Evolutionary conservation across 2,329 filamentous ascomycete species (phyloP).

Genomic region (Aureobasidium subglaciale): DNA sequence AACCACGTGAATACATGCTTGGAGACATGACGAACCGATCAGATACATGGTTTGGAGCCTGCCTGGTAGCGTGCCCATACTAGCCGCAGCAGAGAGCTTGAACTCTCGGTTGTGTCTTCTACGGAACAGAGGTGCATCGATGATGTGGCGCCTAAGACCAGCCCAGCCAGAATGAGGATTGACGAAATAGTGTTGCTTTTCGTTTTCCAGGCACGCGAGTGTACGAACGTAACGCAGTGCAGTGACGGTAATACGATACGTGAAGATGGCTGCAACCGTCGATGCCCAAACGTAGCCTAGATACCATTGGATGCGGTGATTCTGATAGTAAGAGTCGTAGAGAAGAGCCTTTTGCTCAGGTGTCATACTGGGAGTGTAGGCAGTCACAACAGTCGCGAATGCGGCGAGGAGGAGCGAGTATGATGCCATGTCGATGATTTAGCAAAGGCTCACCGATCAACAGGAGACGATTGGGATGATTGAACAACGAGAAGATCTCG

Average conservation of each 20-base stretch:
- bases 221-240: constrained; percentile 63
- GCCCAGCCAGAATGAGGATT: constrained; percentile 47
- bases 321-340: constrained; percentile 20
- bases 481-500: background rate
- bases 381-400: constrained; percentile 5
- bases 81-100: constrained; percentile 42
- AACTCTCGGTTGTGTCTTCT: constrained; percentile 46
- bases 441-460: constrained; percentile 7
- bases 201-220: constrained; percentile 66
- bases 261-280: constrained; percentile 55
- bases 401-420: background rate
- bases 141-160: constrained; percentile 39
- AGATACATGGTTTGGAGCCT: constrained; percentile 43
- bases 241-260: constrained; percentile 58
- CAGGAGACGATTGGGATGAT: constrained; percentile 3
- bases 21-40: constrained; percentile 17
- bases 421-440: background rate
- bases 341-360: constrained; percentile 1
- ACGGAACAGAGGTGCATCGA: constrained; percentile 42
- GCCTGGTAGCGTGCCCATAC: constrained; percentile 43
- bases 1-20: background rate
- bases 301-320: constrained; percentile 29
- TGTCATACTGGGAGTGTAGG: background rate
- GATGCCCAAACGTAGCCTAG: constrained; percentile 49
- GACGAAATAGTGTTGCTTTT: constrained; percentile 66